Conservation (phyloP, 768 basidiomycete species). For the Kwoniella europaea region DNA sequence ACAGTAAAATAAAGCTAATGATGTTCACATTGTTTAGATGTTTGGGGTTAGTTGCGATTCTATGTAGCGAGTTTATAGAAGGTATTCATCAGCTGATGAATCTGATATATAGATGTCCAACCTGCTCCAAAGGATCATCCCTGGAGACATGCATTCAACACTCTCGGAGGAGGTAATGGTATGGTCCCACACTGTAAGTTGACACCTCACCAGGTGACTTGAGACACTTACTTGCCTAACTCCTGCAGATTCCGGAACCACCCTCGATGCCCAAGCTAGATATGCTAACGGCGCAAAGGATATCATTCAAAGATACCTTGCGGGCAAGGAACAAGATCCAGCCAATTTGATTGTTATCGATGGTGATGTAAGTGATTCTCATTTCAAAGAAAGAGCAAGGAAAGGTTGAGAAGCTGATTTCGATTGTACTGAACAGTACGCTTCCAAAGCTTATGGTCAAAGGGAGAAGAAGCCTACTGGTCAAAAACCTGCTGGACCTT, state of each 20-base stretch:
- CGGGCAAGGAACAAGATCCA: slow-evolving; percentile 70
- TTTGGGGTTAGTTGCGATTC: slow-evolving; percentile 52
- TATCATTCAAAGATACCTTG: slow-evolving; percentile 51
- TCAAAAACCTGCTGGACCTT: slow-evolving; percentile 31
- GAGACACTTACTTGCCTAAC: not conserved
- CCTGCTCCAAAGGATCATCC: slow-evolving; percentile 84
- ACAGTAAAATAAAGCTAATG: not conserved
- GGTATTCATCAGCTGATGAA: not conserved
- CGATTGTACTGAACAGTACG: slow-evolving; percentile 34
- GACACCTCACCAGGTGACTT: not conserved
- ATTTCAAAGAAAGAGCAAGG: not conserved
- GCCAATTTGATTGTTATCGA: slow-evolving; percentile 80
- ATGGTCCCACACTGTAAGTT: slow-evolving; percentile 65
- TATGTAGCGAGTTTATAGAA: not conserved
- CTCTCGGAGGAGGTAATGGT: slow-evolving; percentile 79
- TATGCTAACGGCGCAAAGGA: slow-evolving; percentile 67
- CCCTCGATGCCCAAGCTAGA: slow-evolving; percentile 83
- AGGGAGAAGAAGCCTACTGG: slow-evolving; percentile 34
- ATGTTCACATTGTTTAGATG: slow-evolving; percentile 16
- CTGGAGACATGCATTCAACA: slow-evolving; percentile 82
- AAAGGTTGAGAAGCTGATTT: not conserved
- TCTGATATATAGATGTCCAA: slow-evolving; percentile 79
- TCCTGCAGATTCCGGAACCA: slow-evolving; percentile 74
- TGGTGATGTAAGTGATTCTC: slow-evolving; percentile 60
- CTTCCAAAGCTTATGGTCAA: slow-evolving; percentile 55